These are phyloP conservation scores for Cinchona pubescens DNA, from an alignment of 257 asterid genomes.

Conservation along the genomic window DNA sequence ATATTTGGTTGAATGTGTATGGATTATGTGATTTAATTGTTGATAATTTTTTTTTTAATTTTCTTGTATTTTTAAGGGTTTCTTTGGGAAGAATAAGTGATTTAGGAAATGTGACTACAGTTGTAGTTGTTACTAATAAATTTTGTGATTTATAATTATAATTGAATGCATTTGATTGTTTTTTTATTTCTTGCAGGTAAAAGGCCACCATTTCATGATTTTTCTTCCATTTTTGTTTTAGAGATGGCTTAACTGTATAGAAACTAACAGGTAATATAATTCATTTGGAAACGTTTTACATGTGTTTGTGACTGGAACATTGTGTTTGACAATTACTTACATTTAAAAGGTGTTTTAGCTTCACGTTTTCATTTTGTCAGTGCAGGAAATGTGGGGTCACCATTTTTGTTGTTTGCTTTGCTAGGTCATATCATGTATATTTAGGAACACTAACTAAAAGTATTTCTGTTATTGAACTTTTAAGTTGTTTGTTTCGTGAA, in stretches of 20 bases:
- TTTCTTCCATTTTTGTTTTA: not conserved
- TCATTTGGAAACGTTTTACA: not conserved
- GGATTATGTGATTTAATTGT: too few species aligned
- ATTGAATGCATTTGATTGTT: not conserved
- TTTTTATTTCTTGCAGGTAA: not conserved
- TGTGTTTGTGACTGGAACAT: not conserved
- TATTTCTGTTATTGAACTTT: not conserved
- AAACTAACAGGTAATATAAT: not conserved
- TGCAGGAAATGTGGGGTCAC: constrained; percentile 3
- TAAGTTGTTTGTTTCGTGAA: not conserved
- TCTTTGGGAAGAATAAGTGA: not conserved
- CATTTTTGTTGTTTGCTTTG: not conserved
- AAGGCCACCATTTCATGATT: not conserved
- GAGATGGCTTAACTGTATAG: not conserved
- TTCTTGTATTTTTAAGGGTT: too few species aligned
- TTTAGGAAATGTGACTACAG: not conserved
- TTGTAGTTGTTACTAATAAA: not conserved
- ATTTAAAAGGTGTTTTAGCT: not conserved
- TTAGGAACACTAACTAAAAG: not conserved
- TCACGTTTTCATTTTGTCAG: not conserved
- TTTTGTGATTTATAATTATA: not conserved
- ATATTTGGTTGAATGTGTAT: too few species aligned
- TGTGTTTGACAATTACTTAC: not conserved
- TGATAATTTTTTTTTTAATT: not conserved
- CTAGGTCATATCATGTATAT: not conserved